A percentile compares a stretch with the other conserved stretches of the same genome.
Conservation (phyloP, 306 rosid genomes). For the Delonix regia region DNA sequence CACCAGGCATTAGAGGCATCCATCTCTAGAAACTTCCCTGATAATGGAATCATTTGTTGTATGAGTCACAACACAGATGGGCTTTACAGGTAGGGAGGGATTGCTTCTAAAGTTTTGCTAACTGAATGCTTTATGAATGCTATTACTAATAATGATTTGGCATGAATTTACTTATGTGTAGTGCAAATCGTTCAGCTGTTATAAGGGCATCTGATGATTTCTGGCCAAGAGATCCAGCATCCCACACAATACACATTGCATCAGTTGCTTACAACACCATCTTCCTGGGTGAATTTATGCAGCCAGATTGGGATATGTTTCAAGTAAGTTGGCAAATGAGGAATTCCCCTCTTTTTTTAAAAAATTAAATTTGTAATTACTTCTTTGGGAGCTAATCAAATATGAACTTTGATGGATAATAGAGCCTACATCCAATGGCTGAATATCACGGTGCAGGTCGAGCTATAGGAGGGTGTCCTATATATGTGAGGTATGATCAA, state of each 20-base stretch:
- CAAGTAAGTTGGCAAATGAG: constrained; percentile 47
- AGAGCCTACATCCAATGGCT: constrained; percentile 69
- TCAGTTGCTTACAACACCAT: constrained; percentile 73
- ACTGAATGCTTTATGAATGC: background rate
- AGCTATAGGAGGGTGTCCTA: constrained; percentile 68
- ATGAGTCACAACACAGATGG: constrained; percentile 84
- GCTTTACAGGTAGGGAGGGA: constrained; percentile 48
- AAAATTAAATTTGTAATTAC: background rate
- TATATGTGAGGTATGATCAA: constrained; percentile 63
- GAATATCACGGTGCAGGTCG: constrained; percentile 79
- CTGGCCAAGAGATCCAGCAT: constrained; percentile 69
- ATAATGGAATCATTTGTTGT: constrained; percentile 72
- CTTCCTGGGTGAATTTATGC: constrained; percentile 79
- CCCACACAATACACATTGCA: constrained; percentile 72
- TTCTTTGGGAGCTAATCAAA: constrained; percentile 14
- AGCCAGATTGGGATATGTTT: constrained; percentile 86
- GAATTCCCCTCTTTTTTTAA: background rate
- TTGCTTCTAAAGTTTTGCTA: background rate
- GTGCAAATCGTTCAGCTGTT: constrained; percentile 70
- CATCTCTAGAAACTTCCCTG: constrained; percentile 60
- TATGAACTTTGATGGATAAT: background rate
- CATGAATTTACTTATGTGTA: constrained; percentile 15
- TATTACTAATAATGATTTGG: background rate
- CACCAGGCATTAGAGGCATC: constrained; percentile 76
- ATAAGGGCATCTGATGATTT: constrained; percentile 76